Conservation (phyloP, 2,329 filamentous ascomycete genomes). For the Biscogniauxia sp. region DNA sequence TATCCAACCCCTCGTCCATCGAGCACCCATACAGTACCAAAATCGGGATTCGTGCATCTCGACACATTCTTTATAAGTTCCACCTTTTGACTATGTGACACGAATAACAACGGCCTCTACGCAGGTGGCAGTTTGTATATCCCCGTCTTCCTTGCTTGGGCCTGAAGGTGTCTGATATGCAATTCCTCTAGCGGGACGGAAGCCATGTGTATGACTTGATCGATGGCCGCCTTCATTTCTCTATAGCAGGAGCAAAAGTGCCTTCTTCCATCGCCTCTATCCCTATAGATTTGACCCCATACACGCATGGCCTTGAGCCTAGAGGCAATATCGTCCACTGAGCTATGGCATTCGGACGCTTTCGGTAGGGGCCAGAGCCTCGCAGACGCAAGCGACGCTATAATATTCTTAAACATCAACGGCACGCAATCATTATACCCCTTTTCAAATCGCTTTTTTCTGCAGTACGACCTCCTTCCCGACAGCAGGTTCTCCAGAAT, state of each 20-base stretch:
- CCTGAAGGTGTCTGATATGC: too few relatives aligned
- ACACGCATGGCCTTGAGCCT: background rate
- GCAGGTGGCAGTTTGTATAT: too few relatives aligned
- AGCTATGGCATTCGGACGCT: background rate
- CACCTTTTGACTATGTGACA: too few relatives aligned
- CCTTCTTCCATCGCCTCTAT: background rate
- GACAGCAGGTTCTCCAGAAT: background rate
- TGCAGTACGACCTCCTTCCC: background rate
- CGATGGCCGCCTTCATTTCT: background rate
- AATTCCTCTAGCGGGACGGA: background rate
- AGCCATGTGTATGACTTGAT: too few relatives aligned
- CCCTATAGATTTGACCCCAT: too few relatives aligned
- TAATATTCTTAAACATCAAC: background rate
- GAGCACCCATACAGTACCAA: too few relatives aligned
- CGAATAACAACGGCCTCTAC: too few relatives aligned
- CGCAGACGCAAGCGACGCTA: background rate
- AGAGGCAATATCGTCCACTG: background rate
- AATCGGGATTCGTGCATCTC: too few relatives aligned
- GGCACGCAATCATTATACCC: background rate
- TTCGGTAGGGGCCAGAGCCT: background rate
- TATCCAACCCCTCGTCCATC: too few relatives aligned
- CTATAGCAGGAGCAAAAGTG: background rate
- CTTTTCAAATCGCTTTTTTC: too few relatives aligned
- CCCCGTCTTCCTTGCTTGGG: too few relatives aligned
- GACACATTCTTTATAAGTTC: too few relatives aligned